Conservation (phyloP, 441 rosid species). For the Pelargonium myrrhifolium region DNA sequence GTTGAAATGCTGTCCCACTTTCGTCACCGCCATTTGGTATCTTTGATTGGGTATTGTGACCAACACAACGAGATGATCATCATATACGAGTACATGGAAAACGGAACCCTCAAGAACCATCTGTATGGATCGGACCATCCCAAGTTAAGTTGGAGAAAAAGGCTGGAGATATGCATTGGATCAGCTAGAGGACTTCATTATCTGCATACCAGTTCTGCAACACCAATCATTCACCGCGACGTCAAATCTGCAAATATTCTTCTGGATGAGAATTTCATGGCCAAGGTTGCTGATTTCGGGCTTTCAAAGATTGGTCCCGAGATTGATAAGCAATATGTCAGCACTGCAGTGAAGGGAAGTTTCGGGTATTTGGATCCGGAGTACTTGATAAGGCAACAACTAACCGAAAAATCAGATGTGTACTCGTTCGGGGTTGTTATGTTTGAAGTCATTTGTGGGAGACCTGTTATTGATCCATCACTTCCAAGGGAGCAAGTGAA, state of each 20-base stretch:
- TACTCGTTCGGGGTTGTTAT: conserved; percentile 25
- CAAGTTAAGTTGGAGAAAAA: conserved; percentile 16
- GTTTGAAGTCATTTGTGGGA: conserved; percentile 17
- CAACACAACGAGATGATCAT: conserved; percentile 22
- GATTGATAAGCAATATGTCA: conserved; percentile 21
- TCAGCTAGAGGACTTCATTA: conserved; percentile 27
- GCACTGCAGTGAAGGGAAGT: conserved; percentile 39
- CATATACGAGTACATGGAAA: conserved; percentile 23
- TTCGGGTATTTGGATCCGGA: conserved; percentile 96
- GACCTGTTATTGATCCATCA: neutral
- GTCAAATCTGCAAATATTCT: conserved; percentile 24
- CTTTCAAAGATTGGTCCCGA: conserved; percentile 20
- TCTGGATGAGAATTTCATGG: conserved; percentile 19
- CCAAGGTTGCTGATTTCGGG: conserved; percentile 25
- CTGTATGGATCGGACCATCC: conserved; percentile 17
- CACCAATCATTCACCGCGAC: conserved; percentile 21
- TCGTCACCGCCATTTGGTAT: conserved; percentile 22
- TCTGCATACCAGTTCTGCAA: conserved; percentile 21
- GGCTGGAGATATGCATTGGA: conserved; percentile 24
- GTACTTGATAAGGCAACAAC: conserved; percentile 87
- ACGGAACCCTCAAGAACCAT: conserved; percentile 18
- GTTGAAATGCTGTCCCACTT: conserved; percentile 21
- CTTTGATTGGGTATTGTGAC: conserved; percentile 24
- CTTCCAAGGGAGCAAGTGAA: too few species aligned
- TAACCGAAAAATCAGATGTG: conserved; percentile 56